Percentiles rank a stretch among this genome's conserved stretches.
These are phyloP conservation scores for Lizonia empirigonia DNA, from an alignment of 2,329 filamentous ascomycete genomes.

Conservation along the genomic window DNA sequence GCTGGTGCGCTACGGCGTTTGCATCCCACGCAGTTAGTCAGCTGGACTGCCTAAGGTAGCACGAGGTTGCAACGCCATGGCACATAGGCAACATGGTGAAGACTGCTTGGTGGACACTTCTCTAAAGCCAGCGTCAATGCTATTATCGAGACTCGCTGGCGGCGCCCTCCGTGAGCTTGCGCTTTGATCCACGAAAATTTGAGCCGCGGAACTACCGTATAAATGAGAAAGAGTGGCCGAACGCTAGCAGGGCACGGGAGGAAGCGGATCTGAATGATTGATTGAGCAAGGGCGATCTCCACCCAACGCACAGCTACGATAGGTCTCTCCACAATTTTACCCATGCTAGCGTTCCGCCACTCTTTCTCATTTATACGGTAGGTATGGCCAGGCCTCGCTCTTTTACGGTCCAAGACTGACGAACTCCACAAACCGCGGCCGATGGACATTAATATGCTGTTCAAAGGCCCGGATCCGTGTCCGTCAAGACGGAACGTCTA, in stretches of 20 bases:
- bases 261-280: no score
- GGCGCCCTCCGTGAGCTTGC: slow-evolving; percentile 9
- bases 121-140: slow-evolving; percentile 6
- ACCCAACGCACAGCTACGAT: no score
- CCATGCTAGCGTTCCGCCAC: no score
- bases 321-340: no score
- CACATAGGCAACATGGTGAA: not conserved
- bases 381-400: slow-evolving; percentile 10
- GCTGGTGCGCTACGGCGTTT: slow-evolving; percentile 6
- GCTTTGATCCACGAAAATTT: slow-evolving; percentile 6
- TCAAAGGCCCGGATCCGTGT: not conserved
- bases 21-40: slow-evolving; percentile 8
- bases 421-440: slow-evolving; percentile 6
- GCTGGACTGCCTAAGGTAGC: not conserved
- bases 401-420: slow-evolving; percentile 5
- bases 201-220: no score
- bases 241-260: no score
- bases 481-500: slow-evolving; percentile 3
- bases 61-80: slow-evolving; percentile 1
- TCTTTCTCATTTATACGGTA: no score
- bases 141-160: not conserved
- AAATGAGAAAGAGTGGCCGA: no score
- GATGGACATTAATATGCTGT: slow-evolving; percentile 5
- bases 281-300: no score
- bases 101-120: not conserved